Evolutionary conservation across 805 yeast species (phyloP), one percentile per base, ranked within the genome.

Genomic region (Monosporozyma aerobia): DNA sequence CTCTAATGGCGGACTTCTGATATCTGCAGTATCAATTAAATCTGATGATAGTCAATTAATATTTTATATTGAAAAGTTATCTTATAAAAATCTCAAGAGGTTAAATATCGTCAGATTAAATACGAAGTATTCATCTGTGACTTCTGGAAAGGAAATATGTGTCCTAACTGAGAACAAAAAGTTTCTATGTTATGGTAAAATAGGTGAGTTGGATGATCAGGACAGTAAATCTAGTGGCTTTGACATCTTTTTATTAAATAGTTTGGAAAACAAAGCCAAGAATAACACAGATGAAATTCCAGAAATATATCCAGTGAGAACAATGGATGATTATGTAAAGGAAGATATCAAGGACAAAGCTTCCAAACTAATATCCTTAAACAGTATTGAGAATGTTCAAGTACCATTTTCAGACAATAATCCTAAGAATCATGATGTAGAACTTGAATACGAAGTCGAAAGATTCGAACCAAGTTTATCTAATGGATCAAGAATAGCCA

Each of bases 121-220:
- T 32, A 59, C 64, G 2, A 39, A 55, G 5, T 53, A 60, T 47
- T 40, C 22, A 3, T 61, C 60, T 48, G 16, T 62, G n/a, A 54
- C 63, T 2, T 56, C 47, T 23, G 58, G 55, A 1, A 55, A 51
- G 2, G 68, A 64, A 49, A 23, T 60, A 2, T 55, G 62, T 25
- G 41, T 52, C 4, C 49, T 58, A 1, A 52, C 63, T 1, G 14
- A 48, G 3, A 59, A 63, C 52, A 64, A 61, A 1, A 50, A 57
- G 2, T 59, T 51, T 44, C 27, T 65, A 3, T 40, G 59, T 14
- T 65, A 65, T 53, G 69, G 69, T 8, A 51, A 51, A 25, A 46
- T 40, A 27, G 35, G 41, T 7, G 55, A 57, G 4, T 25, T 47
- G 2, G 41, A 44, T 8, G 47, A 43, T 16, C 13, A 35, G 13